A percentile compares a stretch with the other conserved stretches of the same genome.
Evolutionary conservation across 495 filamentous ascomycete genomes (phyloP).

Genomic region (Alectoria sarmentosa): DNA sequence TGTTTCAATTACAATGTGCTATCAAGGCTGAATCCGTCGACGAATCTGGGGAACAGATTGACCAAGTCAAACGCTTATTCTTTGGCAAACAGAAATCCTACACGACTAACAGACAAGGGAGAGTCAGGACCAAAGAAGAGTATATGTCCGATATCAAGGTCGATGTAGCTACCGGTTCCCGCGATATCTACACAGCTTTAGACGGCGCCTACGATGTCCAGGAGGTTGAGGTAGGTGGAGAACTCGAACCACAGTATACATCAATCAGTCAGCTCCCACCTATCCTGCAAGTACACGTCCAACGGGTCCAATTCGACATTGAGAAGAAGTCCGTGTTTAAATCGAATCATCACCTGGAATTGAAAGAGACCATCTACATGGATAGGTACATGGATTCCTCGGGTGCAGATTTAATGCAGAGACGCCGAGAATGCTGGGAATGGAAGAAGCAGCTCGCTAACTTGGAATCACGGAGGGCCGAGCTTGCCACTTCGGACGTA

Average conservation of each 20-base stretch:
- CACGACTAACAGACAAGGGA: slow-evolving; percentile 39
- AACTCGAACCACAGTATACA: slow-evolving; percentile 59
- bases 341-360: slow-evolving; percentile 65
- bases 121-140: slow-evolving; percentile 45
- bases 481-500: slow-evolving; percentile 44
- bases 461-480: slow-evolving; percentile 43
- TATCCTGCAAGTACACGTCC: slow-evolving; percentile 81
- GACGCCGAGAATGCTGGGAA: slow-evolving; percentile 64
- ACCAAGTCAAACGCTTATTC: slow-evolving; percentile 65
- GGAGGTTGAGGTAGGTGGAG: slow-evolving; percentile 57
- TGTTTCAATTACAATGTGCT: slow-evolving; percentile 83
- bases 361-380: slow-evolving; percentile 73
- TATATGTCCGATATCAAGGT: slow-evolving; percentile 56
- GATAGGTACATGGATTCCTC: slow-evolving; percentile 80
- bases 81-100: slow-evolving; percentile 51
- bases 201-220: slow-evolving; percentile 78
- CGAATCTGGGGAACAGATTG: slow-evolving; percentile 65
- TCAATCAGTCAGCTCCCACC: slow-evolving; percentile 74
- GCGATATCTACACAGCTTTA: slow-evolving; percentile 75
- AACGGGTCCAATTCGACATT: slow-evolving; percentile 64
- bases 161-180: slow-evolving; percentile 51
- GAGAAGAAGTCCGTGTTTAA: slow-evolving; percentile 58
- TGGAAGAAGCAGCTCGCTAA: slow-evolving; percentile 57
- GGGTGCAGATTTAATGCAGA: slow-evolving; percentile 48
- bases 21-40: slow-evolving; percentile 59